Base-by-base conservation (phyloP, 345 rosid genomes). In the Triadica sebifera region DNA sequence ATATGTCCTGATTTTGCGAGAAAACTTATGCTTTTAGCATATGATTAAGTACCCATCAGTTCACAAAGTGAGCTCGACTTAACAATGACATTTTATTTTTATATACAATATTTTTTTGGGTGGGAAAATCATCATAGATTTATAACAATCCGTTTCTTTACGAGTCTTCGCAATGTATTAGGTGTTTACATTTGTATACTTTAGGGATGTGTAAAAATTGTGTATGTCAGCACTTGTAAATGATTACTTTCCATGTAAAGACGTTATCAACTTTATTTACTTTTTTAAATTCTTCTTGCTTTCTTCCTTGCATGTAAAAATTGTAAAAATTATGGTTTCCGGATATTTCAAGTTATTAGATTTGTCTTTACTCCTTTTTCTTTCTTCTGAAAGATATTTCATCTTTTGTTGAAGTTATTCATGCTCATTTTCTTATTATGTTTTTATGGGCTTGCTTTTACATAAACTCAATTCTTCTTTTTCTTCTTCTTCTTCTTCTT, bases 1-100 rank as follows among this genome's bases (percentile, higher is more conserved):
- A 52, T 72, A 67, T 64, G 59, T 56, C 38, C 69, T 73, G 65
- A 41, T 70, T 78, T 73, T 29, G 52, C 34, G 70, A 71, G 74
- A 74, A 67, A 77, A 61, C 76, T 77, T 66, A 66, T 78, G 69
- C 83, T 79, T 85, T 81, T 70, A 67, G 81, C 84, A 41, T 46
- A 78, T 81, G 85, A 67, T 71, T 65, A 68, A 75, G 74, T 74
- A 65, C 69, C 74, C 57, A 11, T 77, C 73, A 67, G 75, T 69
- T 79, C 70, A 70, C 43, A 19, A 17, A 56, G 63, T 51, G 65
- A 51, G 15, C 59, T 78, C 38, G 20, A 49, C 65, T 78, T 63
- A 59, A 72, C 70, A 49, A 24, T 47, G 37, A n/a, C 20, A 61
- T 5, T 29, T 29, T 29, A n/a, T n/a, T 29, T 29, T 29, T 29